Percentiles rank a stretch among this genome's conserved stretches.
phyloP scores from a whole-genome alignment of 1,139 yeast species.

The Suhomyces maxii region DNA sequence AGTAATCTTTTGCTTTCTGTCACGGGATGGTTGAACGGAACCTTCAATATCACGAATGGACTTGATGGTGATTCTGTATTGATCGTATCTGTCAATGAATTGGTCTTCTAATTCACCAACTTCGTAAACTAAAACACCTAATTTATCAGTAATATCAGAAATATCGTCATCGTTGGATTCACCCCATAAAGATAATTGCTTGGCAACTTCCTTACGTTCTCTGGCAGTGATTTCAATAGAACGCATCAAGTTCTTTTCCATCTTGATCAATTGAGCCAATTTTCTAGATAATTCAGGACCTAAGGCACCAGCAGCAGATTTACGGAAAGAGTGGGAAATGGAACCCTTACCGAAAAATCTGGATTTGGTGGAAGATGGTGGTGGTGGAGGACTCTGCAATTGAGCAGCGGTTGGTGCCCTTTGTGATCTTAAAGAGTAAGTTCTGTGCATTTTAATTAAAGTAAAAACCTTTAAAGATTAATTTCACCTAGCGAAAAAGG shows the following conservation, averaged over 20 bases:
- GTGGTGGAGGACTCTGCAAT: slow-evolving; percentile 78
- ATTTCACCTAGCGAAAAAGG: neutral
- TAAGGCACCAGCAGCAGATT: slow-evolving; percentile 68
- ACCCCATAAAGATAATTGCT: slow-evolving; percentile 84
- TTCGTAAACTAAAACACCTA: slow-evolving; percentile 80
- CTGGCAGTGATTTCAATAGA: slow-evolving; percentile 75
- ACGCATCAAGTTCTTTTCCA: slow-evolving; percentile 80
- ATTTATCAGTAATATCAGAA: slow-evolving; percentile 80
- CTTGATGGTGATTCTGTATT: slow-evolving; percentile 79
- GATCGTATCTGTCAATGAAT: slow-evolving; percentile 83
- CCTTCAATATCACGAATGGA: slow-evolving; percentile 83
- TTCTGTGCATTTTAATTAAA: slow-evolving; percentile 64
- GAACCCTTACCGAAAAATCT: slow-evolving; percentile 75
- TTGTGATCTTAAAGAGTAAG: slow-evolving; percentile 74
- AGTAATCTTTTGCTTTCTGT: slow-evolving; percentile 81
- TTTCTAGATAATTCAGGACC: slow-evolving; percentile 81
- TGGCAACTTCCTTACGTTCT: slow-evolving; percentile 81
- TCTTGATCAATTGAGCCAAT: slow-evolving; percentile 73
- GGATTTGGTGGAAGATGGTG: slow-evolving; percentile 67
- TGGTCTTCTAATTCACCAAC: slow-evolving; percentile 87
- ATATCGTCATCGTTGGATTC: slow-evolving; percentile 83
- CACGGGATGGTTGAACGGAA: slow-evolving; percentile 84
- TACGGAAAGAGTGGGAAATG: slow-evolving; percentile 65
- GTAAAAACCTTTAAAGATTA: neutral
- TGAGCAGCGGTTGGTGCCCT: slow-evolving; percentile 85